phyloP scores from a whole-genome alignment of 768 basidiomycete species.

The Chalciporus pseudorubinellus region DNA sequence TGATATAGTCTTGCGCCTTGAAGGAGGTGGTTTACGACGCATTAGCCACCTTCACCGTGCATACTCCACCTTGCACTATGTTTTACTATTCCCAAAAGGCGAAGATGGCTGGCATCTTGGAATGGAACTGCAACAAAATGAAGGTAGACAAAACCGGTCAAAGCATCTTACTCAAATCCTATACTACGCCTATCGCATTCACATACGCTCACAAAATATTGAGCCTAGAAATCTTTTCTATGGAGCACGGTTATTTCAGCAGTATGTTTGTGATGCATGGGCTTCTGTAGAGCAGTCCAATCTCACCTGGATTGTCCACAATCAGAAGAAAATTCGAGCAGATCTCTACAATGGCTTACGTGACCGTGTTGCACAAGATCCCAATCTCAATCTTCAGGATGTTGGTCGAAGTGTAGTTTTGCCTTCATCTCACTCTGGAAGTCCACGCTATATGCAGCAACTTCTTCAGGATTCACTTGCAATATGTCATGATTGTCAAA shows the following conservation, averaged over 20 bases:
- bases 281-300: slow-evolving; percentile 41
- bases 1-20: slow-evolving; percentile 36
- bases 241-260: slow-evolving; percentile 42
- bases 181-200: slow-evolving; percentile 35
- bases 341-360: slow-evolving; percentile 34
- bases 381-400: slow-evolving; percentile 24
- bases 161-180: slow-evolving; percentile 29
- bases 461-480: slow-evolving; percentile 47
- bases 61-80: slow-evolving; percentile 43
- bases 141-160: background rate
- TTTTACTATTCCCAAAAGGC: slow-evolving; percentile 42
- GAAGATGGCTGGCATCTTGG: slow-evolving; percentile 37
- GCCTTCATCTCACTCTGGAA: slow-evolving; percentile 42
- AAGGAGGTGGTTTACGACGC: slow-evolving; percentile 23
- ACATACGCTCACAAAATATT: slow-evolving; percentile 1
- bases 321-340: slow-evolving; percentile 37
- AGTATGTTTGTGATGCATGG: slow-evolving; percentile 46
- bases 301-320: slow-evolving; percentile 32
- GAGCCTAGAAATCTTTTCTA: slow-evolving; percentile 31
- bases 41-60: slow-evolving; percentile 36
- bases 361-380: slow-evolving; percentile 30
- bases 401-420: slow-evolving; percentile 37
- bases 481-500: slow-evolving; percentile 35
- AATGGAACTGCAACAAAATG: slow-evolving; percentile 9
- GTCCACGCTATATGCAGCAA: slow-evolving; percentile 44